phyloP scores from a whole-genome alignment of 2,329 filamentous ascomycete species.

The Pseudocercospora pini-densiflorae region DNA sequence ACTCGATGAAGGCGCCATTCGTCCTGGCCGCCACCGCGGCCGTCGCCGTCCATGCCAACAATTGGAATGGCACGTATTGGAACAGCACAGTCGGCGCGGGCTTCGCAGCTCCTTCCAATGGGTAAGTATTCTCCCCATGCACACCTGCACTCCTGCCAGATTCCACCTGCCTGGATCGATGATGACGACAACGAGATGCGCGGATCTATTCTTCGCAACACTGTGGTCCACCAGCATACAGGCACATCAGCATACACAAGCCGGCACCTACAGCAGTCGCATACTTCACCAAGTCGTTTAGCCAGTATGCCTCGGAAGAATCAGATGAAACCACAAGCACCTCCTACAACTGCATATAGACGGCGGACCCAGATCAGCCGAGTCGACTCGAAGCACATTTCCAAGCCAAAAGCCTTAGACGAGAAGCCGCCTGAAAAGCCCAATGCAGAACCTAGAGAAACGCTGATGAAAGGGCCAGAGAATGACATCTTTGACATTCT shows the following conservation, averaged over 20 bases:
- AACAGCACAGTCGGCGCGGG: constrained; percentile 10
- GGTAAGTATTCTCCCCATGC: constrained; percentile 21
- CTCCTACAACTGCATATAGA: background rate
- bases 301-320: constrained; percentile 5
- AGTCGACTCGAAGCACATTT: background rate
- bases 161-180: background rate
- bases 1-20: constrained; percentile 24
- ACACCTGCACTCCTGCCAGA: background rate
- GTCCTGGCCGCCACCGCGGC: constrained; percentile 20
- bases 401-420: background rate
- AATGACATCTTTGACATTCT: background rate
- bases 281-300: constrained; percentile 5
- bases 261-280: constrained; percentile 11
- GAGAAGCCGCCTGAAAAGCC: background rate
- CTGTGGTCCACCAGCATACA: background rate
- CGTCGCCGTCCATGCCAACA: constrained; percentile 15
- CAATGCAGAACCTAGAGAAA: background rate
- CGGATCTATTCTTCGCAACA: background rate
- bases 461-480: background rate
- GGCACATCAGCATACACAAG: background rate
- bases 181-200: background rate
- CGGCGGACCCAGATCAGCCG: background rate
- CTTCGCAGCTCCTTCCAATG: constrained; percentile 8
- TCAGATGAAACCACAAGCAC: background rate
- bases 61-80: constrained; percentile 22